Percentiles rank a stretch among this genome's conserved stretches.
Conservation (phyloP, 1,139 yeast species). For the Sugiyamaella castrensis region DNA sequence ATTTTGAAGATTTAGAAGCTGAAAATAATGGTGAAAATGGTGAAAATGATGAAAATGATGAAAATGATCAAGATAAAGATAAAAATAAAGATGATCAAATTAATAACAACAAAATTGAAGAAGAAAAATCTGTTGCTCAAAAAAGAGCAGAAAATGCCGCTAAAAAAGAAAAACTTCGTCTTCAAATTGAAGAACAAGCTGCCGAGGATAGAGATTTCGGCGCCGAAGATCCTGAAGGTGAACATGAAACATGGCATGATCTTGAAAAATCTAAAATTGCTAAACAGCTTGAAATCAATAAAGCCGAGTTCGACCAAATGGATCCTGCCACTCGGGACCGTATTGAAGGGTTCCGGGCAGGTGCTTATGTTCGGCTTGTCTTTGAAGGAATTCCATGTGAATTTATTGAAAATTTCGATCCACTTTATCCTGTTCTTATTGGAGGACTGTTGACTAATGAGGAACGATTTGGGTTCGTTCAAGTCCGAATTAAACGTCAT, state of each 20-base stretch:
- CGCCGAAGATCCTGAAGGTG: constrained; percentile 70
- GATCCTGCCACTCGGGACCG: constrained; percentile 70
- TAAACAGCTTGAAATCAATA: constrained; percentile 91
- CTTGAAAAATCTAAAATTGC: constrained; percentile 96
- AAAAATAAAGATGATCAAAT: constrained; percentile 54
- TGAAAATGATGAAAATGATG: constrained; percentile 40
- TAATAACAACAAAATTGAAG: constrained; percentile 43
- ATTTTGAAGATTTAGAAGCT: constrained; percentile 75
- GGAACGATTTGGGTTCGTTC: constrained; percentile 87
- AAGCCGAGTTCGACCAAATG: constrained; percentile 62
- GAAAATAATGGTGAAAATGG: constrained; percentile 41
- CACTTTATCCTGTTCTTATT: constrained; percentile 76
- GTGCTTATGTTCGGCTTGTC: constrained; percentile 88
- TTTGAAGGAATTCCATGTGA: constrained; percentile 87
- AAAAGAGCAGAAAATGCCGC: constrained; percentile 80
- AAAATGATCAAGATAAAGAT: constrained; percentile 38
- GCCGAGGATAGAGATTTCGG: constrained; percentile 67
- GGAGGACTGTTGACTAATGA: constrained; percentile 93
- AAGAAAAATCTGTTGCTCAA: constrained; percentile 44
- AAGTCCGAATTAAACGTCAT: constrained; percentile 93
- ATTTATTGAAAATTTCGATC: constrained; percentile 80
- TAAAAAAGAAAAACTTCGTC: constrained; percentile 80
- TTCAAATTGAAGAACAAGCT: constrained; percentile 85
- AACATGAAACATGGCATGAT: constrained; percentile 94
- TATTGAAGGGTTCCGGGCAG: constrained; percentile 91